These are phyloP conservation scores for Paracoccidioides lutzii DNA, from an alignment of 2,329 filamentous ascomycete species.

Conservation along the genomic window DNA sequence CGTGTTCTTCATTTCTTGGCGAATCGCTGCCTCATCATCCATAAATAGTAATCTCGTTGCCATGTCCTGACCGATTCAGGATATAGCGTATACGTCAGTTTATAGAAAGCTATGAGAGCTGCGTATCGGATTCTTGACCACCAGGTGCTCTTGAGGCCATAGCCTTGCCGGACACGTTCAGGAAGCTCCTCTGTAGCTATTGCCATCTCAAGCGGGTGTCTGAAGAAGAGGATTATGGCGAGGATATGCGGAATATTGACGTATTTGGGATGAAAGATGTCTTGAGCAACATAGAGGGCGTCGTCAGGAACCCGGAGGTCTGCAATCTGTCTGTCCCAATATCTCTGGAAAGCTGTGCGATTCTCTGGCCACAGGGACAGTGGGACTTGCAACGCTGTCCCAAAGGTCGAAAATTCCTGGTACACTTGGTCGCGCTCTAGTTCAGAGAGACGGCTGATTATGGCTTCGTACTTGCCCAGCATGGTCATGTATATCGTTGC, in stretches of 20 bases:
- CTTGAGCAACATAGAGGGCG: not conserved
- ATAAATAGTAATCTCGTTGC: not conserved
- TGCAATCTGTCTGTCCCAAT: not conserved
- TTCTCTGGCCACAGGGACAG: conserved; percentile 7
- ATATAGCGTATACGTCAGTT: not conserved
- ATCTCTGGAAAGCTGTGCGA: not conserved
- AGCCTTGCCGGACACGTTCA: not conserved
- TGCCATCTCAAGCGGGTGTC: not conserved
- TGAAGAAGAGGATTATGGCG: not conserved
- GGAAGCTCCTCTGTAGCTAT: conserved; percentile 1
- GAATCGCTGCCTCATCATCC: not conserved
- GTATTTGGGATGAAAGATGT: not conserved
- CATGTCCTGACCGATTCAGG: not conserved
- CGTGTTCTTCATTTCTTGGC: not conserved
- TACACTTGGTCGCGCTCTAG: conserved; percentile 6
- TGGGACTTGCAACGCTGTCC: conserved; percentile 9
- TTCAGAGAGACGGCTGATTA: conserved; percentile 6
- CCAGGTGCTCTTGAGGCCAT: not conserved
- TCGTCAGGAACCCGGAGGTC: not conserved
- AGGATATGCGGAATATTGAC: not conserved
- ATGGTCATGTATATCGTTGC: conserved; percentile 8
- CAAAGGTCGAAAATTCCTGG: conserved; percentile 10
- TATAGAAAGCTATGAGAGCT: not conserved
- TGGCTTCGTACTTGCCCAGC: conserved; percentile 6
- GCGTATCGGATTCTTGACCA: not conserved